Conservation (phyloP, 2,329 filamentous ascomycete genomes). For the Fusarium circinatum region DNA sequence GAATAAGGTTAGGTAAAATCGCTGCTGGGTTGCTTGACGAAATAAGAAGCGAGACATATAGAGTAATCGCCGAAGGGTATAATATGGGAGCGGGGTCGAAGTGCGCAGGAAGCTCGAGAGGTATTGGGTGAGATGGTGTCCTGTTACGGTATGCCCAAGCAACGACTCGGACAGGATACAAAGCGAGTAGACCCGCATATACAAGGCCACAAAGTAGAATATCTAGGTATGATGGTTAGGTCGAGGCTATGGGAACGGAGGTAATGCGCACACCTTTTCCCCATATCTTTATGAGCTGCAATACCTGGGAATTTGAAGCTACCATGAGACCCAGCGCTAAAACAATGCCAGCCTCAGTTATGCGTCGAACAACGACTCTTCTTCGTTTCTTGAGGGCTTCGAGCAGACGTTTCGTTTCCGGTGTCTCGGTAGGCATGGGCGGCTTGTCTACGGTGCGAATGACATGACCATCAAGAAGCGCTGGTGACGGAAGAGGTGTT, state of each 20-base stretch:
- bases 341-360: conserved; percentile 63
- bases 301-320: conserved; percentile 57
- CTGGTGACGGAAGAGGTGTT: conserved; percentile 65
- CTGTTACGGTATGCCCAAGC: conserved; percentile 58
- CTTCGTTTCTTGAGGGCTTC: conserved; percentile 55
- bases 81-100: conserved; percentile 94
- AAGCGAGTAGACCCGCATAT: conserved; percentile 53
- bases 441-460: conserved; percentile 37
- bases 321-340: conserved; percentile 61
- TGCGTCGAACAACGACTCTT: conserved; percentile 63
- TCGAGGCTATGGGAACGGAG: neutral
- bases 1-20: conserved; percentile 82
- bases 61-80: conserved; percentile 81
- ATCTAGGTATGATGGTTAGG: conserved; percentile 49
- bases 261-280: conserved; percentile 56
- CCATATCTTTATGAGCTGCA: conserved; percentile 58
- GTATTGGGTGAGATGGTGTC: conserved; percentile 51
- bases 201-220: conserved; percentile 52
- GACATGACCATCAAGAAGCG: conserved; percentile 56
- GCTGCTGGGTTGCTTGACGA: conserved; percentile 68
- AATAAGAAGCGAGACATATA: conserved; percentile 81
- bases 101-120: conserved; percentile 71
- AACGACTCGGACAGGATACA: conserved; percentile 71
- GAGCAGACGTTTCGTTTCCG: conserved; percentile 34
- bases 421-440: conserved; percentile 15